These are phyloP conservation scores for Candolleomyces efflorescens DNA, from an alignment of 768 basidiomycete genomes.

Conservation along the genomic window DNA sequence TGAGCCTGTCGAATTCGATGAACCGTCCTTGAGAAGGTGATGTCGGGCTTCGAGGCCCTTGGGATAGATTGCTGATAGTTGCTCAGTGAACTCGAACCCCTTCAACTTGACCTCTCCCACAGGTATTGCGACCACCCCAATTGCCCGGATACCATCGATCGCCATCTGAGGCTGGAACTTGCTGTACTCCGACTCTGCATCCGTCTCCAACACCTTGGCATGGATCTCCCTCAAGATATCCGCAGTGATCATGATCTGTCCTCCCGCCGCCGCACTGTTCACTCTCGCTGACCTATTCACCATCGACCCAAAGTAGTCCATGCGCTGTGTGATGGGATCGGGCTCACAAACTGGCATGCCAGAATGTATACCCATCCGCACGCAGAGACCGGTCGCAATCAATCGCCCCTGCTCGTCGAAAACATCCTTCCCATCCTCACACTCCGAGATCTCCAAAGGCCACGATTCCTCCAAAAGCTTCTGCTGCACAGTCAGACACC, in stretches of 20 bases:
- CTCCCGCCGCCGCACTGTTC: conserved; percentile 77
- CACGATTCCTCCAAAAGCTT: conserved; percentile 79
- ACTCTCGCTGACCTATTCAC: conserved; percentile 92
- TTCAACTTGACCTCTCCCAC: conserved; percentile 92
- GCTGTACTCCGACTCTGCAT: conserved; percentile 58
- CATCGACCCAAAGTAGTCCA: conserved; percentile 98
- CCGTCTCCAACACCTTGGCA: conserved; percentile 51
- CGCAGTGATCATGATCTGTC: conserved; percentile 89
- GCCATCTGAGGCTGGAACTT: conserved; percentile 52
- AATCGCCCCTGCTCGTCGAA: conserved; percentile 60
- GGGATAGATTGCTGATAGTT: conserved; percentile 83
- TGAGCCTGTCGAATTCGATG: conserved; percentile 18
- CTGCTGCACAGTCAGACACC: conserved; percentile 83
- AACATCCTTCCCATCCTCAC: conserved; percentile 83
- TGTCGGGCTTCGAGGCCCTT: conserved; percentile 66
- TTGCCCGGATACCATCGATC: conserved; percentile 68
- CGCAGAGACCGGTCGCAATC: conserved; percentile 84
- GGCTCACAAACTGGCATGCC: conserved; percentile 86
- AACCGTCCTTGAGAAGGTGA: conserved; percentile 39
- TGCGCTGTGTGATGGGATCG: conserved; percentile 87
- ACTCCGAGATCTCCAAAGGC: conserved; percentile 92
- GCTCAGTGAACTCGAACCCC: conserved; percentile 89
- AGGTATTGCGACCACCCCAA: conserved; percentile 66
- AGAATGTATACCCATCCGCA: conserved; percentile 97
- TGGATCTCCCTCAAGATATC: conserved; percentile 83